Evolutionary conservation across 192 early-diverging fungal genomes (phyloP), one percentile per base, ranked within the genome.

Genomic region (Jimgerdemannia flammicorona): DNA sequence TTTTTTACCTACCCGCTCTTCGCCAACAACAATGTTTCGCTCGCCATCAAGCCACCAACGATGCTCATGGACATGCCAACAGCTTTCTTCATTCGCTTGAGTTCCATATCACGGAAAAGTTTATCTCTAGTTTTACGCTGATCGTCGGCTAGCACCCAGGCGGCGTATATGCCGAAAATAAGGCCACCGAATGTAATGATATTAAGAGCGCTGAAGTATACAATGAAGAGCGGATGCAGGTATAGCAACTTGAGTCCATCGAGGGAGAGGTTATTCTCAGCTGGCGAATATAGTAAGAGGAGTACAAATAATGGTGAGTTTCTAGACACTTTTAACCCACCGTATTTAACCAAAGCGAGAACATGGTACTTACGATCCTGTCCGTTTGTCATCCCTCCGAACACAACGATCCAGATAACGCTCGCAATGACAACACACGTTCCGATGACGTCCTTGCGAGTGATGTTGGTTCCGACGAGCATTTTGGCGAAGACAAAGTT

Each of bases 401-500:
- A 90, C 14, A 84, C 79, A 4, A 90, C 88, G 70, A 87, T 83
- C 88, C 88, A 90, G 64, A 87, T 75, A 9, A 90, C 88, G 20
- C 83, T 83, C 20, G 77, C 72, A 70, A 90, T 79, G 43, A 90
- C 86, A 8, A 90, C 83, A 44, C 85, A 76, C 8, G 88, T 90
- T 3, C 88, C 88, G 41, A 84, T 73, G 41, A 87, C 79, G 76
- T 90, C 85, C 68, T 80, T 76, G 29, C 75, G 72, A 40, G 85
- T 84, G 64, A 90, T 90, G 40, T 79, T 70, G 10, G 88, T 90
- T 29, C 81, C 81, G 18, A 90, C 86, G n/a, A 90, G 72, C 54
- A 86, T 79, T 74, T 83, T 86, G 18, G 88, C 88, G 79, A 90
- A 90, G 18, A 90, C 66, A 70, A 87, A 90, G 72, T 90, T 90